A percentile compares a stretch with the other conserved stretches of the same genome.
Conservation (phyloP, 352 stramenopile genomes). For the Sclerospora graminicola region DNA sequence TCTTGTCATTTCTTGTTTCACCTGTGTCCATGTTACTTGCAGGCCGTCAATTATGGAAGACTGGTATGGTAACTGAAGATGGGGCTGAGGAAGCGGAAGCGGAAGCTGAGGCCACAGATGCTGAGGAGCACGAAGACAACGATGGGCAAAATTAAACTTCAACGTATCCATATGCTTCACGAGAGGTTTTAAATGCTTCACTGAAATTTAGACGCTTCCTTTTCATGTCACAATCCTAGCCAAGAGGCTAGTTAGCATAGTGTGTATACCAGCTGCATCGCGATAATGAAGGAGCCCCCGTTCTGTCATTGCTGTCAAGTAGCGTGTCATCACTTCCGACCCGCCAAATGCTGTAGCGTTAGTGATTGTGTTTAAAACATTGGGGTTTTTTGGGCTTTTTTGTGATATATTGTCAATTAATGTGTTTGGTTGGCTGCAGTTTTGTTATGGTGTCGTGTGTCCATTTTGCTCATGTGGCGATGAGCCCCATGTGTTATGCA, state of each 20-base stretch:
- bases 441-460: conserved; percentile 35
- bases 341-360: conserved; percentile 29
- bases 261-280: neutral
- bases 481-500: conserved; percentile 23
- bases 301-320: conserved; percentile 38
- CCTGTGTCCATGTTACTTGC: neutral
- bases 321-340: conserved; percentile 30
- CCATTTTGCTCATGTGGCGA: conserved; percentile 33
- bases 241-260: no score
- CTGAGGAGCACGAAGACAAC: conserved; percentile 23
- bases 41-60: conserved; percentile 62
- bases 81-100: conserved; percentile 25
- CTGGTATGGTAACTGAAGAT: conserved; percentile 65
- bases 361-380: conserved; percentile 14
- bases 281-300: conserved; percentile 1
- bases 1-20: neutral
- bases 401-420: conserved; percentile 28
- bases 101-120: conserved; percentile 14
- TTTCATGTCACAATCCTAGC: no score
- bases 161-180: conserved; percentile 13
- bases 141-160: conserved; percentile 19
- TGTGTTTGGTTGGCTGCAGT: conserved; percentile 15
- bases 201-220: conserved; percentile 5
- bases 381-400: no score
- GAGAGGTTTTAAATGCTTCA: conserved; percentile 10